A percentile compares a stretch with the other conserved stretches of the same genome.
These are phyloP conservation scores for Exophiala phaeomuriformis DNA, from an alignment of 2,329 filamentous ascomycete genomes.

Conservation along the genomic window DNA sequence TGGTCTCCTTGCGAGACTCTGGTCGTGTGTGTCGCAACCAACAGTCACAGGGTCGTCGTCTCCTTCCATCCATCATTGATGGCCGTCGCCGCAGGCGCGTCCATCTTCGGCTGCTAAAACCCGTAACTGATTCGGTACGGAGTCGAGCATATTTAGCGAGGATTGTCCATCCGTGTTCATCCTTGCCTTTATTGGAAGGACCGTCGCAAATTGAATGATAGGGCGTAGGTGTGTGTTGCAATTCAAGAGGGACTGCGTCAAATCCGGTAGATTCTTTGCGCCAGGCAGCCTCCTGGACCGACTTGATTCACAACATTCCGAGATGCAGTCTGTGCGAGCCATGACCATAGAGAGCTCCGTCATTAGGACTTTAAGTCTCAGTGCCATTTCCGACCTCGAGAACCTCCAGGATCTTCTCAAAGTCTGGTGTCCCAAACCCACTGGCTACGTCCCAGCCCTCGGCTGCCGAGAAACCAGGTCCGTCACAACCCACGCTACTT, in stretches of 20 bases:
- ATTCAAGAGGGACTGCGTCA: too few species aligned
- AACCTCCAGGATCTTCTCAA: constrained; percentile 25
- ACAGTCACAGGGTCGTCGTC: too few species aligned
- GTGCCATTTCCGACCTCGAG: constrained; percentile 6
- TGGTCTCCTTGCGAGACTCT: too few species aligned
- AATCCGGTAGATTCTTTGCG: too few species aligned
- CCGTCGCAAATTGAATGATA: too few species aligned
- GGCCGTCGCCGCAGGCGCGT: not conserved
- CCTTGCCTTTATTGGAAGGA: too few species aligned
- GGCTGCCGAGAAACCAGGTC: constrained; percentile 32
- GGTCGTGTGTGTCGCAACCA: too few species aligned
- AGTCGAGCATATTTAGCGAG: not conserved
- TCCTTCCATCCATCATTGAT: too few species aligned
- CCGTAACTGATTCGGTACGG: not conserved
- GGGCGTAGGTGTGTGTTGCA: not conserved
- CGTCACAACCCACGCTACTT: constrained; percentile 32
- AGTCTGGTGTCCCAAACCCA: constrained; percentile 34
- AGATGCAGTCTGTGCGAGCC: not conserved
- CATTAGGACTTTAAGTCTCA: not conserved
- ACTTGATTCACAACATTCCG: not conserved
- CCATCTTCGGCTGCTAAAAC: not conserved
- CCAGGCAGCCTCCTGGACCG: not conserved
- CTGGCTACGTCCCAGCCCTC: constrained; percentile 38
- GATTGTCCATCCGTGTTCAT: too few species aligned
- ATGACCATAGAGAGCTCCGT: not conserved